A percentile compares a stretch with the other conserved stretches of the same genome.
These are phyloP conservation scores for Candida odintsovae DNA, from an alignment of 805 yeast species.

Conservation along the genomic window DNA sequence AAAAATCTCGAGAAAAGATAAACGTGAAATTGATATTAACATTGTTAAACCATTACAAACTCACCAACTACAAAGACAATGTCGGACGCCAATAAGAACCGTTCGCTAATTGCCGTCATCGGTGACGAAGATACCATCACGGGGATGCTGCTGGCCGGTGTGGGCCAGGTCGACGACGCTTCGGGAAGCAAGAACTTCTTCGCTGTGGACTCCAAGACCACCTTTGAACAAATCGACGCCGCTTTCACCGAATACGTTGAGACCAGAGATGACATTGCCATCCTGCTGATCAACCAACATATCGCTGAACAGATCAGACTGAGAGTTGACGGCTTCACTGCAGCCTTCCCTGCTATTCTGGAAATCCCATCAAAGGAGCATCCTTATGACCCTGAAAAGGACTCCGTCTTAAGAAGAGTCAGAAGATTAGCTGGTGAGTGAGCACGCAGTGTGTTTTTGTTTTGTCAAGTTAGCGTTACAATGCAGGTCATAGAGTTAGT, in stretches of 20 bases:
- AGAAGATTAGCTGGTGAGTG: conserved; percentile 93
- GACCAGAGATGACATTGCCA: conserved; percentile 84
- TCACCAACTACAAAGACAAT: conserved; percentile 10
- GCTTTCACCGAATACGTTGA: conserved; percentile 73
- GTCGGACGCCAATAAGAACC: conserved; percentile 46
- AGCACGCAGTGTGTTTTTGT: conserved; percentile 3
- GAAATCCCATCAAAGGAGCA: conserved; percentile 98
- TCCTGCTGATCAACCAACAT: conserved; percentile 88
- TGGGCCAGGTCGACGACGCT: conserved; percentile 71
- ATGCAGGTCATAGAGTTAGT: conserved; percentile 4
- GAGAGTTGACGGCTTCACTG: conserved; percentile 74
- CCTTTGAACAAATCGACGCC: conserved; percentile 65
- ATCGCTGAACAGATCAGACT: conserved; percentile 85
- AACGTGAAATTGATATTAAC: not conserved
- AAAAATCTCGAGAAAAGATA: not conserved
- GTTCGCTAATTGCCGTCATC: conserved; percentile 84
- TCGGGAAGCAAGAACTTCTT: conserved; percentile 63
- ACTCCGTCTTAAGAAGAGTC: conserved; percentile 88
- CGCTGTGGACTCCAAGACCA: conserved; percentile 73
- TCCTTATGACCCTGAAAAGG: conserved; percentile 97
- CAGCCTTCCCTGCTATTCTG: conserved; percentile 92
- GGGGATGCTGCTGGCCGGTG: conserved; percentile 91
- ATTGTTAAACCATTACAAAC: no score
- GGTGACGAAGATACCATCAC: conserved; percentile 98
- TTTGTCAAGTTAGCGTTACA: not conserved